These are phyloP conservation scores for Begonia masoniana DNA, from an alignment of 306 rosid species.

Conservation along the genomic window DNA sequence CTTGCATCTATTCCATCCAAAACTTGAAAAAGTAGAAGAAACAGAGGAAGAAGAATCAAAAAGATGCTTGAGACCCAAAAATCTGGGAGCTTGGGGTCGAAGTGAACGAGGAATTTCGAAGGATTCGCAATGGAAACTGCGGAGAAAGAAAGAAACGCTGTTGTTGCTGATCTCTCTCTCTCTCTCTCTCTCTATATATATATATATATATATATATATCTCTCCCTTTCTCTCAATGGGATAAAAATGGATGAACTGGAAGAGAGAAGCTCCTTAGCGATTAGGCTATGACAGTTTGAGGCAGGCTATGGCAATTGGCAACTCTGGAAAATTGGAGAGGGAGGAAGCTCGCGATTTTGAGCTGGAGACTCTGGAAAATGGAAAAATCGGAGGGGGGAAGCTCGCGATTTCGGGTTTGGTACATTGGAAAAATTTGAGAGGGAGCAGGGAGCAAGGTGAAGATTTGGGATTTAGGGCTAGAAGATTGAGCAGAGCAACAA, in stretches of 20 bases:
- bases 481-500: too few relatives aligned
- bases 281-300: background rate
- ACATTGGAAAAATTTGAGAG: too few relatives aligned
- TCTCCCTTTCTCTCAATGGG: too few relatives aligned
- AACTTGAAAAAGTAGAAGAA: background rate
- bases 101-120: conserved; percentile 14
- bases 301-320: too few relatives aligned
- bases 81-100: conserved; percentile 14
- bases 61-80: conserved; percentile 14
- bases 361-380: too few relatives aligned
- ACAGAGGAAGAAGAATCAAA: conserved; percentile 4
- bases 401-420: too few relatives aligned
- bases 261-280: background rate
- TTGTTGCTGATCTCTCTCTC: conserved; percentile 43
- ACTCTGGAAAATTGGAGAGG: too few relatives aligned
- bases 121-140: conserved; percentile 22
- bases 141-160: conserved; percentile 24
- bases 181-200: conserved; percentile 20
- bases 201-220: too few relatives aligned
- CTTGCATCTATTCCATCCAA: conserved; percentile 5
- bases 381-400: too few relatives aligned
- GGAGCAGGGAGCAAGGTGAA: too few relatives aligned
- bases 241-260: background rate
- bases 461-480: too few relatives aligned
- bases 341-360: too few relatives aligned